Evolutionary conservation across 2,329 filamentous ascomycete species (phyloP).

Genomic region (Peltaster fructicola): DNA sequence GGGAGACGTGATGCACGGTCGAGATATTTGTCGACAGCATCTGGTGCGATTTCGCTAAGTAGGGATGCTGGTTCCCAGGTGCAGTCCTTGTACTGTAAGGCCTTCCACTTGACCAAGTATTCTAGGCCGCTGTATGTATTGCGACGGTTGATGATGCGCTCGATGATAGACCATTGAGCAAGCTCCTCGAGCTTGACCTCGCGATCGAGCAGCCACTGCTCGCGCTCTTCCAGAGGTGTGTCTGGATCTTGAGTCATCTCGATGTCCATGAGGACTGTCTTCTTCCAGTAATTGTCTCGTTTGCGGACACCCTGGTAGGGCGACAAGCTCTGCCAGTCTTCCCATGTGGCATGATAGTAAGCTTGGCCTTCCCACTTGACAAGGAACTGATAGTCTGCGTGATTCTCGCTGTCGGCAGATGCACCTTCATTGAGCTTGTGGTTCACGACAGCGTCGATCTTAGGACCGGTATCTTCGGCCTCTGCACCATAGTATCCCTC

Average conservation of each 20-base stretch:
- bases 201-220: slow-evolving; percentile 89
- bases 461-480: slow-evolving; percentile 61
- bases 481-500: slow-evolving; percentile 53
- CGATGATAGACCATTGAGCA: slow-evolving; percentile 79
- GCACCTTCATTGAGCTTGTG: slow-evolving; percentile 57
- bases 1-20: slow-evolving; percentile 69
- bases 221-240: slow-evolving; percentile 65
- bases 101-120: slow-evolving; percentile 82
- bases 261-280: slow-evolving; percentile 63
- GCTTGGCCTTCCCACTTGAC: slow-evolving; percentile 97
- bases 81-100: slow-evolving; percentile 78
- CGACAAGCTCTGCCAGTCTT: slow-evolving; percentile 55
- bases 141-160: slow-evolving; percentile 73
- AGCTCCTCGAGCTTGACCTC: slow-evolving; percentile 79
- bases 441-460: slow-evolving; percentile 80
- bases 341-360: slow-evolving; percentile 92
- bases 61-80: slow-evolving; percentile 77
- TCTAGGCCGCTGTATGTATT: slow-evolving; percentile 66
- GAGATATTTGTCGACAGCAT: slow-evolving; percentile 79
- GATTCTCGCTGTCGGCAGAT: slow-evolving; percentile 8
- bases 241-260: slow-evolving; percentile 57
- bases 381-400: slow-evolving; percentile 25
- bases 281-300: slow-evolving; percentile 87
- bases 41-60: slow-evolving; percentile 62
- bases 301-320: slow-evolving; percentile 73